A percentile compares a stretch with the other conserved stretches of the same genome.
These are phyloP conservation scores for Irpex sp. DNA, from an alignment of 1,284 basidiomycete species.

Conservation along the genomic window DNA sequence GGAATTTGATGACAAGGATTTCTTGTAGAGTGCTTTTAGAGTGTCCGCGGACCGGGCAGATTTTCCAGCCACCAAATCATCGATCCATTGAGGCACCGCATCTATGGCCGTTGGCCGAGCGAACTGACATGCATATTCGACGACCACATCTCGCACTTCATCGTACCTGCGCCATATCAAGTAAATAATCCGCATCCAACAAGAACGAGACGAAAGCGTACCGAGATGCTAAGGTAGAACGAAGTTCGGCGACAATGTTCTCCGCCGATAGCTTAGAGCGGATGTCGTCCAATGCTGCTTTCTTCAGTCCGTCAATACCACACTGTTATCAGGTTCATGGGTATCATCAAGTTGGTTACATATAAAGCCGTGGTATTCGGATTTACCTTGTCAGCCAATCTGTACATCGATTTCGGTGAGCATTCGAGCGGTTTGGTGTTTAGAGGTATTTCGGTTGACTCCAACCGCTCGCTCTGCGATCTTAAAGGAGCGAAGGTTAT, in stretches of 20 bases:
- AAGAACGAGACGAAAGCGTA: not conserved
- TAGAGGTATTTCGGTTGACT: not conserved
- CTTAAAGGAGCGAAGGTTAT: conserved; percentile 20
- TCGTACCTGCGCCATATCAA: not conserved
- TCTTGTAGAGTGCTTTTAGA: not conserved
- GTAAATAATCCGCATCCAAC: not conserved
- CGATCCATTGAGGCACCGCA: not conserved
- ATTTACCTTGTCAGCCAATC: conserved; percentile 13
- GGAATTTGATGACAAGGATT: not conserved
- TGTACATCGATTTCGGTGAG: conserved; percentile 17
- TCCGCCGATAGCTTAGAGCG: conserved; percentile 10
- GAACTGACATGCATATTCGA: not conserved
- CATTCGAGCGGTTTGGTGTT: conserved; percentile 2
- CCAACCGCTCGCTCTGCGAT: conserved; percentile 10
- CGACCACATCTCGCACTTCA: not conserved
- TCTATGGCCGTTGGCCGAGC: not conserved
- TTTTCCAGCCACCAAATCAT: not conserved
- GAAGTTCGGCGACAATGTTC: conserved; percentile 19
- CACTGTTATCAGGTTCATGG: conserved; percentile 8
- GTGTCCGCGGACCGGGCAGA: not conserved
- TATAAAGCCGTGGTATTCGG: not conserved
- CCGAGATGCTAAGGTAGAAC: conserved; percentile 1
- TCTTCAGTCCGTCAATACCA: conserved; percentile 14
- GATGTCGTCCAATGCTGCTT: conserved; percentile 12
- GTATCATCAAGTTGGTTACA: too few species aligned